phyloP scores from a whole-genome alignment of 371 early-diverging fungal genomes.

The Haplosporangium sp. region DNA sequence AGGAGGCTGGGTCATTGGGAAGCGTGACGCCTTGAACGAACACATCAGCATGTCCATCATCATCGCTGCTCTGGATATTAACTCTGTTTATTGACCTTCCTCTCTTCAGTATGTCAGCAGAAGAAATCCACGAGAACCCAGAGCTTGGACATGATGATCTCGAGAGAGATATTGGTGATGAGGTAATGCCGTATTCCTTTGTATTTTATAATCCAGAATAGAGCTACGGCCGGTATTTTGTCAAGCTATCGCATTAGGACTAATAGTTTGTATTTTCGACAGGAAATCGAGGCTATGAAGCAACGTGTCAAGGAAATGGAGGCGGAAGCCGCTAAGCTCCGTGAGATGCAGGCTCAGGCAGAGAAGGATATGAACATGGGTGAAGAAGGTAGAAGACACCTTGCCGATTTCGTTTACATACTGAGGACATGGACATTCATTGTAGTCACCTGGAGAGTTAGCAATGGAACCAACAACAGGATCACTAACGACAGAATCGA shows the following conservation, averaged over 20 bases:
- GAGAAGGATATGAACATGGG: conserved; percentile 80
- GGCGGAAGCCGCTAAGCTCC: conserved; percentile 93
- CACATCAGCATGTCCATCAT: too few relatives aligned
- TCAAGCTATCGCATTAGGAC: background rate
- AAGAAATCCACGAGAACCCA: conserved; percentile 25
- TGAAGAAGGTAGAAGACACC: conserved; percentile 63
- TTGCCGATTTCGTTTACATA: too few relatives aligned
- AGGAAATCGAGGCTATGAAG: conserved; percentile 84
- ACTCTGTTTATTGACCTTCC: background rate
- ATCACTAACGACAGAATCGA: background rate
- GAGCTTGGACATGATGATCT: conserved; percentile 32
- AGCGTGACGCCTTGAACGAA: too few relatives aligned
- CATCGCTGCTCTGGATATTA: background rate
- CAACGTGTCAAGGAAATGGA: conserved; percentile 93
- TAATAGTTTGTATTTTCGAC: background rate
- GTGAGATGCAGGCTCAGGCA: conserved; percentile 90
- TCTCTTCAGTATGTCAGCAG: conserved; percentile 29
- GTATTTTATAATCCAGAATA: background rate
- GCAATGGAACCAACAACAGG: background rate
- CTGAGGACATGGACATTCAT: too few relatives aligned
- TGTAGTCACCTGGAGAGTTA: too few relatives aligned
- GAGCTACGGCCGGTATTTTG: background rate
- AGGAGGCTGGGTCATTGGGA: too few relatives aligned
- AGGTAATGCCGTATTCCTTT: conserved; percentile 14
- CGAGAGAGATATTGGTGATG: conserved; percentile 53